Evolutionary conservation across 208 protist genomes (phyloP), one percentile per base, ranked within the genome.

Genomic region (Plasmodiophora brassicae): DNA sequence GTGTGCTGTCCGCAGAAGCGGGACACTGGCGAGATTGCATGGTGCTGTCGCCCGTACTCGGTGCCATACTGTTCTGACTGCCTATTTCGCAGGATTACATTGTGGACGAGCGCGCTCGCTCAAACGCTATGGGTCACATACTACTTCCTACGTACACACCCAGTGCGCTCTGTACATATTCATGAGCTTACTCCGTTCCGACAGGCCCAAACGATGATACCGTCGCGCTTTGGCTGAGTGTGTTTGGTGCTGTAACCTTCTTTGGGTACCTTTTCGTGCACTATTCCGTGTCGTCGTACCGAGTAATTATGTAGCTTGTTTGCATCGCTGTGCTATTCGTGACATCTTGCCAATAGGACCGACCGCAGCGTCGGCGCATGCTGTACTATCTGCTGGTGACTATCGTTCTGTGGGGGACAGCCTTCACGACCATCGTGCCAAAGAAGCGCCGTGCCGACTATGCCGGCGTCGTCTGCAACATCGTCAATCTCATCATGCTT

Each of bases 1-100:
- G 5, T 14, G 32, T 78, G 5, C 20, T 36, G 14, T 78, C 32
- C 41, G n/a, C n/a, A 78, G 65, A 38, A 38, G 14, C 65, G 65
- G 20, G 65, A 78, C n/a, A 78, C 65, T 36, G 65, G 65, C 5
- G 65, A 78, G n/a, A 78, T 78, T 5, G 65, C 65, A 78, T 78
- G 65, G 65, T 78, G 5, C 32, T 32, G 41, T 36, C n/a, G 25
- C 50, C 25, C 50, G 14, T 25, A 57, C 50, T 28, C 25, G 20
- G 25, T 78, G 65, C 20, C 65, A 32, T 78, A 44, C 32, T 5
- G 65, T 78, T 32, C n/a, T 44, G 32, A 5, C 32, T 44, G n/a
- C 41, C 65, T 14, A 44, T 32, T 5, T 36, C 20, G 5, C 41
- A 78, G 65, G 65, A 78, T 78, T 38, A 78, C 65, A 78, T 32